Evolutionary conservation across 768 basidiomycete species (phyloP), one percentile per base, ranked within the genome.

Genomic region (Boletus rubescentipes): DNA sequence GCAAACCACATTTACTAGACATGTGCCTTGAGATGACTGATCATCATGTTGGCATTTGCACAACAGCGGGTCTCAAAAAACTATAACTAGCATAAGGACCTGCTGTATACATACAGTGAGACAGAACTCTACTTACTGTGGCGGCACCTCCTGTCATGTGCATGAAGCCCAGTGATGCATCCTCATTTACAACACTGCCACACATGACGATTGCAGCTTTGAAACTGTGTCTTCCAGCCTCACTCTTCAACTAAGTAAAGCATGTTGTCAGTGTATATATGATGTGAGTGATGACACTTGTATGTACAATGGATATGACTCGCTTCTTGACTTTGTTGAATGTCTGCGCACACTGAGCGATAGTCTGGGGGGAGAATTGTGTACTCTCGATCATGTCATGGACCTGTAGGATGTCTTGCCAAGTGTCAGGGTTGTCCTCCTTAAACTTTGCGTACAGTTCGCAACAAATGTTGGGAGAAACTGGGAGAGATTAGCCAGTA

Each of bases 1-100:
- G n/a, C n/a, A n/a, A n/a, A n/a, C n/a, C n/a, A n/a, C n/a, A n/a
- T n/a, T n/a, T 50, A 55, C 54, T 51, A 51, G 2, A 55, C 45
- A 18, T 55, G 54, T 4, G 49, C n/a, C n/a, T 56, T 56, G 40
- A 56, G 55, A 10, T 56, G 49, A 1, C 49, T 39, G 11, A 56
- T 47, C 26, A 56, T 51, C n/a, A 3, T 11, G 32, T 31, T 16
- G 5, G 30, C 1, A 32, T 30, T 9, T 26, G 55, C 40, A 21
- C 14, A 32, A 26, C 55, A 56, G 1, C 39, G 18, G 3, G 39
- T 51, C 40, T 56, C 34, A 3, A 51, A 56, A 51, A 46, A 56
- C 45, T n/a, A n/a, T n/a, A n/a, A n/a, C n/a, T n/a, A n/a, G n/a
- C n/a, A n/a, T n/a, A n/a, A n/a, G n/a, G n/a, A n/a, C n/a, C n/a